Evolutionary conservation across 345 rosid genomes (phyloP), one percentile per base, ranked within the genome.

Genomic region (Salix exigua): DNA sequence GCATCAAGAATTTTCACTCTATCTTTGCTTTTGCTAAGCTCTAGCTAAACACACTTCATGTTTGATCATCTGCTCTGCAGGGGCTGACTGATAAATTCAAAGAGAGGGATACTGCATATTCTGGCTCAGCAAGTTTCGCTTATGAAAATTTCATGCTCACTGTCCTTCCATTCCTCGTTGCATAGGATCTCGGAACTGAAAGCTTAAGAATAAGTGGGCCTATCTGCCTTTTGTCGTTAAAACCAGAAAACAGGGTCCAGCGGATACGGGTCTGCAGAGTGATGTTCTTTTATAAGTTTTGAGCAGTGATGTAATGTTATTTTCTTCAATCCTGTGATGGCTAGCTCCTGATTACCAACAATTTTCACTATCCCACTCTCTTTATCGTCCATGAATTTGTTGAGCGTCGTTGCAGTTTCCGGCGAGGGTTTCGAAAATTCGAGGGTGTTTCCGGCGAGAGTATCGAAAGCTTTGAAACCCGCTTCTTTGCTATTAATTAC

Each of bases 11-110:
- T 31, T 14, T 17, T 31, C 16, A 28, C 67, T 64, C 33, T 30
- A 25, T 11, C 11, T 31, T 30, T 21, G 33, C 16, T 30, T n/a
- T 1, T 28, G 35, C 5, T 16, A 5, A 31, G 67, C 16, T 25
- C 18, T 11, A 25, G 67, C 14, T 64, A n/a, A 50, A 50, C 17
- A 17, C 21, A 50, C 6, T 31, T 31, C 33, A 40, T 40, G 44
- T 25, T 62, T 18, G 16, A 37, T 40, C 35, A 38, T 66, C 35
- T 21, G 23, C 44, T 7, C 38, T 84, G 80, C 89, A 95, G 98
- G 98, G 99, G 60, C 82, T 95, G 33, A 91, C 99, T 0, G 97
- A 93, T 86, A 95, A 91, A 80, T 95, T 95, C 86, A 91, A 87
- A 84, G 99, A 91, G 86, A 91, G 81, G 84, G 99, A 92, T 83